Conservation (phyloP, 2,329 filamentous ascomycete species). For the Pseudopithomyces chartarum region DNA sequence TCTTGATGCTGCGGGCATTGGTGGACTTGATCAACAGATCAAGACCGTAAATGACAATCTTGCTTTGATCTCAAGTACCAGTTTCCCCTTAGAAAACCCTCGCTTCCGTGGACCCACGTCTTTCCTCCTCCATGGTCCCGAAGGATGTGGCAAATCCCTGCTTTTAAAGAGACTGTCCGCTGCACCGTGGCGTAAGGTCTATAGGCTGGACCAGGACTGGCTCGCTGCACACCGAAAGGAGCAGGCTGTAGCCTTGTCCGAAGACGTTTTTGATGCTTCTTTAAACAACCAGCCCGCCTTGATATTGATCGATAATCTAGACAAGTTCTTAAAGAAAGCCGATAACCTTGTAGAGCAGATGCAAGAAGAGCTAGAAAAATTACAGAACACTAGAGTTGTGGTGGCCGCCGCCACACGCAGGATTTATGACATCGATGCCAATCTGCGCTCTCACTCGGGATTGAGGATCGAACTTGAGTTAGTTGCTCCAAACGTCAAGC, state of each 20-base stretch:
- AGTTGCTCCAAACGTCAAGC: constrained; percentile 73
- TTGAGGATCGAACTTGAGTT: constrained; percentile 73
- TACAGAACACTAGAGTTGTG: constrained; percentile 64
- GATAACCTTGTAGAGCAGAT: constrained; percentile 32
- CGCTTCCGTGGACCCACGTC: constrained; percentile 52
- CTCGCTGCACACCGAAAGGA: constrained; percentile 46
- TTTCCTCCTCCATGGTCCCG: constrained; percentile 78
- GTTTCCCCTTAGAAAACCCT: constrained; percentile 20
- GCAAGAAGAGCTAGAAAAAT: constrained; percentile 52
- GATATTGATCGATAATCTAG: constrained; percentile 78
- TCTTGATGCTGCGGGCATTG: constrained; percentile 59
- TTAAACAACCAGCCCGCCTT: constrained; percentile 72
- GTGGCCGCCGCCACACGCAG: constrained; percentile 78
- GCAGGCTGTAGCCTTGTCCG: constrained; percentile 61
- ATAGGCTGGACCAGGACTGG: constrained; percentile 60
- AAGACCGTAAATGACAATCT: constrained; percentile 70
- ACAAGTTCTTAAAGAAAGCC: constrained; percentile 58
- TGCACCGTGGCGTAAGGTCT: constrained; percentile 72
- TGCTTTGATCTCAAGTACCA: constrained; percentile 28
- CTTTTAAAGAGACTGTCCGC: constrained; percentile 69
- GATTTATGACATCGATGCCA: constrained; percentile 71
- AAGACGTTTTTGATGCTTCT: constrained; percentile 71
- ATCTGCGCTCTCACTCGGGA: constrained; percentile 67
- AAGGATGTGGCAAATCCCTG: constrained; percentile 83
- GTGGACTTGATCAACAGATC: constrained; percentile 70